These are phyloP conservation scores for Quercus wislizeni DNA, from an alignment of 306 rosid species.

Conservation along the genomic window DNA sequence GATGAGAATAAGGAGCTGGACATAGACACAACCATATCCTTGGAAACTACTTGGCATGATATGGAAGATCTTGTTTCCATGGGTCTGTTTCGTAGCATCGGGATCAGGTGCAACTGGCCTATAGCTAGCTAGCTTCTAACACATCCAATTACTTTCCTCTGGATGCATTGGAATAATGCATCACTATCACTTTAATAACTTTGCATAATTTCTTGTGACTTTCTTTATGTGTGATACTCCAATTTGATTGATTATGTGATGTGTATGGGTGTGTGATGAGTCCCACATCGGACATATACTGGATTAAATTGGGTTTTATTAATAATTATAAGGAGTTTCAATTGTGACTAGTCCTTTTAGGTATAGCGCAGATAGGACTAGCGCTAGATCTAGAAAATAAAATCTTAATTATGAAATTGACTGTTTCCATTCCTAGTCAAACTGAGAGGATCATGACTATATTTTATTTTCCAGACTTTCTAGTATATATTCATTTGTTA, in stretches of 20 bases:
- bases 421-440: no score
- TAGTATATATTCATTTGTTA: background rate
- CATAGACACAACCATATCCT: constrained; percentile 74
- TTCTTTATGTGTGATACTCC: no score
- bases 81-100: constrained; percentile 90
- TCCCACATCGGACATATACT: no score
- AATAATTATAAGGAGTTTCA: rapidly evolving
- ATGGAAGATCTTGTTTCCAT: constrained; percentile 82
- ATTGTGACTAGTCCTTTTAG: no score
- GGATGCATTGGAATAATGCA: background rate
- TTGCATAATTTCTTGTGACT: background rate
- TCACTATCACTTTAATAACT: background rate
- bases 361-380: rapidly evolving
- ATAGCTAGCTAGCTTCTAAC: background rate
- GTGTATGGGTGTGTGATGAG: no score
- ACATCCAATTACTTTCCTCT: background rate
- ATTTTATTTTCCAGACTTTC: no score
- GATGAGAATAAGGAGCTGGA: constrained; percentile 80
- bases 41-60: constrained; percentile 90
- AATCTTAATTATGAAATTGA: no score
- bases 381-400: no score
- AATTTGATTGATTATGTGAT: no score
- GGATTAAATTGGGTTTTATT: rapidly evolving
- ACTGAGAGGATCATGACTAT: no score
- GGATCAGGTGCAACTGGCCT: constrained; percentile 56